Conservation (phyloP, 2,329 filamentous ascomycete species). For the Aspergillus ruber region DNA sequence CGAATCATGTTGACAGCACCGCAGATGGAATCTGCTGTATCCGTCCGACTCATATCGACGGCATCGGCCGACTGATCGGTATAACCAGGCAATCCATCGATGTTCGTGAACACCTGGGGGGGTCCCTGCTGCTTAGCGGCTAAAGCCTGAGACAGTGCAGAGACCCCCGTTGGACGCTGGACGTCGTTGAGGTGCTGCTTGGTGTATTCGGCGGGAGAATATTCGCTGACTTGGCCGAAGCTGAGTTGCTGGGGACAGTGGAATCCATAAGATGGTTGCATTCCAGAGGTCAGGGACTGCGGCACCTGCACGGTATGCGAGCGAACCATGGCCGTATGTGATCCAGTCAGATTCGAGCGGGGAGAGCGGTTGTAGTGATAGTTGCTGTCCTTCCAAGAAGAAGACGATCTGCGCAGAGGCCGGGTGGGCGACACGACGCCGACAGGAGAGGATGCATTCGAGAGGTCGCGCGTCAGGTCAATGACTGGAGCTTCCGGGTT, state of each 20-base stretch:
- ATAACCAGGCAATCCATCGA: conserved; percentile 11
- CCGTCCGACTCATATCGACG: conserved; percentile 41
- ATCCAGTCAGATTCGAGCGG: conserved; percentile 13
- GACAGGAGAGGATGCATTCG: conserved; percentile 24
- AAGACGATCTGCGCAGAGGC: background rate
- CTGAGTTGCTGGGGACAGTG: conserved; percentile 16
- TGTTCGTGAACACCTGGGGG: conserved; percentile 6
- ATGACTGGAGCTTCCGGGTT: conserved; percentile 32
- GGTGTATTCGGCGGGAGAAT: conserved; percentile 38
- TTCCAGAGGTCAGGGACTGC: conserved; percentile 19
- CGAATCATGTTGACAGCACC: conserved; percentile 40
- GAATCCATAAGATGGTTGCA: conserved; percentile 27
- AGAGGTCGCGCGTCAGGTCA: conserved; percentile 26
- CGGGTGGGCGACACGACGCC: conserved; percentile 5
- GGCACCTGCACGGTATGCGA: conserved; percentile 35
- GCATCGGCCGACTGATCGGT: conserved; percentile 23
- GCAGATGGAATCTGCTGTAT: conserved; percentile 41
- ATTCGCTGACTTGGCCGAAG: conserved; percentile 35
- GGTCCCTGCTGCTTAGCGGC: conserved; percentile 19
- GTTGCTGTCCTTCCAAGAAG: conserved; percentile 20
- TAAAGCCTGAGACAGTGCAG: conserved; percentile 20
- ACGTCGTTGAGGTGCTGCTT: conserved; percentile 30
- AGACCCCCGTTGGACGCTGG: conserved; percentile 14
- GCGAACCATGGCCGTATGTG: conserved; percentile 31
- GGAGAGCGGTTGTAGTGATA: conserved; percentile 19